Base-by-base conservation (phyloP, 768 basidiomycete species). In the Boletus pseudopeckii region DNA sequence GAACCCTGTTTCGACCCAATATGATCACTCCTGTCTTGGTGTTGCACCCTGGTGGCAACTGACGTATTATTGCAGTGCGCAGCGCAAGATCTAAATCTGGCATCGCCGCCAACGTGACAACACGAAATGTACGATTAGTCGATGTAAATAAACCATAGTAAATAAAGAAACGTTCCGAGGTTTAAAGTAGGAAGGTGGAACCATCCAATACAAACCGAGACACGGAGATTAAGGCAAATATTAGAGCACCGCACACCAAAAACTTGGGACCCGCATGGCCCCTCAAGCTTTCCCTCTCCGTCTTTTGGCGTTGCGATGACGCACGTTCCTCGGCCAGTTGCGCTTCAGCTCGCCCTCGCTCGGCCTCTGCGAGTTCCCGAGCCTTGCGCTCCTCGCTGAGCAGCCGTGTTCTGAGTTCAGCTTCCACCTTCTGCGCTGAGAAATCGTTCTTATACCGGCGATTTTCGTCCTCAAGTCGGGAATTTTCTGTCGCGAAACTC, bases 401-500 rank as follows among this genome's bases (percentile, higher is more conserved):
- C n/a, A 54, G 18, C 6, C 48, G 57, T 11, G 45, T 50, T 9
- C 50, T 37, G 34, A 54, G 48, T 26, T 57, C 63, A 10, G 52
- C 46, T 42, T 55, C 60, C 33, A 52, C 53, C 18, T 47, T 49
- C 4, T 48, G 67, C 22, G 34, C 47, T 11, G 48, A 57, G 38
- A 48, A 58, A 45, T 53, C 45, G 5, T 48, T 39, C 26, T 54
- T 42, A n/a, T 59, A 55, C 22, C 42, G 54, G 24, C 48, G 53
- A 46, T 68, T 67, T 44, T 65, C 65, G 14, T 47, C 50, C 15
- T 65, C 63, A 1, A 71, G 64, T 38, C 63, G 57, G 9, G 57
- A 53, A 41, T 72, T 73, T 51, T 77, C 72, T 26, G 68, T 63
- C 20, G 60, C 62, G 50, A 73, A 73, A 5, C 68, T 63, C 2